A percentile compares a stretch with the other conserved stretches of the same genome.
Evolutionary conservation across 2,329 filamentous ascomycete species (phyloP).

Genomic region (Venturia pyrina): DNA sequence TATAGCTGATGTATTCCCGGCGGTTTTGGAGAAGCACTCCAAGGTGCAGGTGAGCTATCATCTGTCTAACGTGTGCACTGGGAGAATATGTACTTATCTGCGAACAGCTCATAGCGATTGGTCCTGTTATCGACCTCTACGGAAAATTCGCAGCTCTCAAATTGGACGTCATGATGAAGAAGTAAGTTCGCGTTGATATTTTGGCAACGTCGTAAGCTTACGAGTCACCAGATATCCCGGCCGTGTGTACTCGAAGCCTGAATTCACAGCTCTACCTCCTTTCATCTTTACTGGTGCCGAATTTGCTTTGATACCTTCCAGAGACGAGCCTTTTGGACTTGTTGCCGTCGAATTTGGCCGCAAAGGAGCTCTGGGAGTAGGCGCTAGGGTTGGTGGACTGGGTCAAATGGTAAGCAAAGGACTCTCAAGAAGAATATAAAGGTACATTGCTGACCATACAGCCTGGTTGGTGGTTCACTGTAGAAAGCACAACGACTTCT

Average conservation of each 20-base stretch:
- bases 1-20: slow-evolving; percentile 57
- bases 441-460: neutral
- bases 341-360: slow-evolving; percentile 61
- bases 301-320: slow-evolving; percentile 57
- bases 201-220: neutral
- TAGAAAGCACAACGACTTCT: slow-evolving; percentile 53
- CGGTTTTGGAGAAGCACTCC: slow-evolving; percentile 48
- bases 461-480: slow-evolving; percentile 61
- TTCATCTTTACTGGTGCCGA: slow-evolving; percentile 60
- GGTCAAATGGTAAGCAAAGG: slow-evolving; percentile 43
- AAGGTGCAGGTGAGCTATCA: slow-evolving; percentile 28
- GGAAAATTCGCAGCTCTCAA: slow-evolving; percentile 59
- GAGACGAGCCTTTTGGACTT: slow-evolving; percentile 59
- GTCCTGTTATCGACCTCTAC: slow-evolving; percentile 59
- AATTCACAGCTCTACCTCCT: slow-evolving; percentile 55
- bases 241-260: slow-evolving; percentile 55
- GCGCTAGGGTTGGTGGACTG: slow-evolving; percentile 51
- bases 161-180: slow-evolving; percentile 52
- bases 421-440: neutral
- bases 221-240: slow-evolving; percentile 36
- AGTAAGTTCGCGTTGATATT: slow-evolving; percentile 25
- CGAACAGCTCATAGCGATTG: slow-evolving; percentile 50
- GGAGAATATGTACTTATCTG: neutral
- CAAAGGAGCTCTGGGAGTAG: slow-evolving; percentile 58
- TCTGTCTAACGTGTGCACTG: too few species aligned